These are phyloP conservation scores for Angophora floribunda DNA, from an alignment of 345 rosid species.

Conservation along the genomic window DNA sequence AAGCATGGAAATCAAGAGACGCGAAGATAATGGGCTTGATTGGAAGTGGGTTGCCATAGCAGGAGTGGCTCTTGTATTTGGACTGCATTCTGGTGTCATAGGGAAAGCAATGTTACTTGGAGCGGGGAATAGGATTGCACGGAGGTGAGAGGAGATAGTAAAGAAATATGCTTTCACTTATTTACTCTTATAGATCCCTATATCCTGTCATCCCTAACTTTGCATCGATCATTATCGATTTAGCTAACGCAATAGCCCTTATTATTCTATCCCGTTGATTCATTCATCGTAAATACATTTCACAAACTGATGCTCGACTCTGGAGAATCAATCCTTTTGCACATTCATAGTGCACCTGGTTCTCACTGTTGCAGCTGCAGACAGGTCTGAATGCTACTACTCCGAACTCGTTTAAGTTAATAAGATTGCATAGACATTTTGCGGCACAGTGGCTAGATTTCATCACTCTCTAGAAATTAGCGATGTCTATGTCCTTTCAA, in stretches of 20 bases:
- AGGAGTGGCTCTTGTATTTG: constrained; percentile 74
- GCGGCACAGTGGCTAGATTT: background rate
- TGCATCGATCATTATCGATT: background rate
- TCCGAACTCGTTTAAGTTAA: background rate
- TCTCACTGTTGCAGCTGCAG: background rate
- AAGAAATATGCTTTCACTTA: background rate
- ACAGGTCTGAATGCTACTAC: background rate
- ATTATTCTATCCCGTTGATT: background rate
- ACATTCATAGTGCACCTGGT: background rate
- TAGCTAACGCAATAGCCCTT: background rate
- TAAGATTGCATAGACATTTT: background rate
- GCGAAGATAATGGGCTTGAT: constrained; percentile 48
- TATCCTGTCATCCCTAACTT: background rate
- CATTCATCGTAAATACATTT: background rate
- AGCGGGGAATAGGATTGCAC: constrained; percentile 73
- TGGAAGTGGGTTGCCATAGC: constrained; percentile 92
- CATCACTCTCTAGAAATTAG: background rate
- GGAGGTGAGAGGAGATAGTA: constrained; percentile 35
- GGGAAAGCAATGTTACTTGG: constrained; percentile 76
- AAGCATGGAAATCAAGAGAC: constrained; percentile 4
- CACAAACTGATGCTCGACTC: background rate
- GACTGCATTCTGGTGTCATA: constrained; percentile 57
- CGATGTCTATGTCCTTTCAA: background rate
- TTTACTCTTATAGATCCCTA: background rate
- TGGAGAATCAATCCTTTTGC: background rate